Conservation (phyloP, 192 early-diverging fungal species). For the Rhizophagus clarus region DNA sequence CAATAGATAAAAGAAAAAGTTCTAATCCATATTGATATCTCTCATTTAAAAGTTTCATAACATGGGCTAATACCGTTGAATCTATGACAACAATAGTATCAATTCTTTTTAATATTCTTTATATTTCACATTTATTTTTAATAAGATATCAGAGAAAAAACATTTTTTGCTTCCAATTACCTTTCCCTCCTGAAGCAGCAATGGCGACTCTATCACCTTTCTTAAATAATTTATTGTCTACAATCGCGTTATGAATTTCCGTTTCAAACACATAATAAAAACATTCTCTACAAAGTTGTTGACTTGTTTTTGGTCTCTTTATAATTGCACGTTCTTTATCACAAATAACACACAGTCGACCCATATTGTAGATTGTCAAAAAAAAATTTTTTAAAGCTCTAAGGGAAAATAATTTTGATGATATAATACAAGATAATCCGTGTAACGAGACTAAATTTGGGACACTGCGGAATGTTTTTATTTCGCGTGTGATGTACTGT, state of each 20-base stretch:
- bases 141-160: no score
- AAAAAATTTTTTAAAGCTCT: not conserved
- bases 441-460: no score
- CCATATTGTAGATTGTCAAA: not conserved
- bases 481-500: no score
- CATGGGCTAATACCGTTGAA: constrained; percentile 94
- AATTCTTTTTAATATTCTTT: not conserved
- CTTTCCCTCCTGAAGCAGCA: constrained; percentile 92
- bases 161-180: constrained; percentile 37
- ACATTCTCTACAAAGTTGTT: constrained; percentile 87
- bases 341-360: constrained; percentile 23
- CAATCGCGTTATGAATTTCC: constrained; percentile 92
- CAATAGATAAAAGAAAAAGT: constrained; percentile 89
- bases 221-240: constrained; percentile 78
- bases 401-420: no score
- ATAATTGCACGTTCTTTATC: constrained; percentile 67
- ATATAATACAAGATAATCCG: no score
- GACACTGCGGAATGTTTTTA: no score
- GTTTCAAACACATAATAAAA: constrained; percentile 94
- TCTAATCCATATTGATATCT: constrained; percentile 91
- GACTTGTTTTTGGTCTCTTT: constrained; percentile 89
- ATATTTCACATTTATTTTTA: no score
- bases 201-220: constrained; percentile 90
- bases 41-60: constrained; percentile 92
- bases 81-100: constrained; percentile 46